These are phyloP conservation scores for Boechera divaricarpa DNA, from an alignment of 345 rosid genomes.

Conservation along the genomic window DNA sequence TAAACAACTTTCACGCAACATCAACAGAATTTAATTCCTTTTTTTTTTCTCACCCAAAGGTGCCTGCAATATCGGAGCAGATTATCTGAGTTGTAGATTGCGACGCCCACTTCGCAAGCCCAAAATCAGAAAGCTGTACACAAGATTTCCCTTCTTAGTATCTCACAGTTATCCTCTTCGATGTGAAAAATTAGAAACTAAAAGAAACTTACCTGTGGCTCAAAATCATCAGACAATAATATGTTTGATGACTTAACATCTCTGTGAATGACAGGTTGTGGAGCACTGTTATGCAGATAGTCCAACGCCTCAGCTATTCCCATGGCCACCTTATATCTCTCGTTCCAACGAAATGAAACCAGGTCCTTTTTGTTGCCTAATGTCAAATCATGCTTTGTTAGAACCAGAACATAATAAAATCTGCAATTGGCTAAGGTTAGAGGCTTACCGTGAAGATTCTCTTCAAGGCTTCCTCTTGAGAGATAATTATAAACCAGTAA, in stretches of 20 bases:
- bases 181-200: neutral
- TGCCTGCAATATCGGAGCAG: conserved; percentile 87
- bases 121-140: conserved; percentile 92
- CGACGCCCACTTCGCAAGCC: conserved; percentile 77
- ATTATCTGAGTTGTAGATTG: conserved; percentile 63
- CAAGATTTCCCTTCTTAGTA: conserved; percentile 27
- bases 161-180: neutral
- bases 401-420: conserved; percentile 8
- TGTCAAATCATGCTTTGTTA: conserved; percentile 13
- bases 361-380: conserved; percentile 67
- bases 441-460: conserved; percentile 83
- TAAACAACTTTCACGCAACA: conserved; percentile 48
- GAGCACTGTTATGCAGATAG: conserved; percentile 68
- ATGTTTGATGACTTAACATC: conserved; percentile 98
- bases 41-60: conserved; percentile 73
- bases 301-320: conserved; percentile 91
- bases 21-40: neutral
- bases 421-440: neutral
- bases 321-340: conserved; percentile 84
- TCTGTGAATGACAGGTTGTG: conserved; percentile 77
- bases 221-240: conserved; percentile 82
- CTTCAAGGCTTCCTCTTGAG: conserved; percentile 95
- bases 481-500: conserved; percentile 81
- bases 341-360: conserved; percentile 69
- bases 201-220: conserved; percentile 69